Evolutionary conservation across 306 rosid species (phyloP), one percentile per base, ranked within the genome.

Genomic region (Castanea mollissima): DNA sequence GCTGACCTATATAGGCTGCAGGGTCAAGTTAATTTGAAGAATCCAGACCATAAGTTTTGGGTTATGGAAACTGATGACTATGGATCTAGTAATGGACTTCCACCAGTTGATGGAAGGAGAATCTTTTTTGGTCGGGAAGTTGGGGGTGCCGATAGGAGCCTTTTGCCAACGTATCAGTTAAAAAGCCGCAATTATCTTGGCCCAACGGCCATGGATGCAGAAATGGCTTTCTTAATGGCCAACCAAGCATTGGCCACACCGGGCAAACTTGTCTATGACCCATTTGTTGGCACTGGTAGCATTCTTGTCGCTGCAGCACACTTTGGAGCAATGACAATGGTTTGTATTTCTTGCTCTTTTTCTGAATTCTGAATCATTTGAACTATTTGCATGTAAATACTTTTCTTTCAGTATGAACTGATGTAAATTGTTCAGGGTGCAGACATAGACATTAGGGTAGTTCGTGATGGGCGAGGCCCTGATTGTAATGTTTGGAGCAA

Each of bases 151-250:
- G 97, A 91, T 79, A 89, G 99, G 90, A 95, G 79, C 82, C 96
- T 92, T 82, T 11, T 95, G 55, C 99, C 99, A n/a, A 90, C 98
- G 32, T 95, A 92, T 82, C 93, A 95, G 79, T 83, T 95, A 84
- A 95, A 95, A 85, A 95, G 95, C 81, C 99, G 98, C 55, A 85
- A 73, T 69, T 95, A 95, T 89, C 97, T 95, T 67, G 99, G 99
- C 64, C 99, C 99, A 81, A 95, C 99, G n/a, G 99, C 99, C 78
- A 95, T 95, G 99, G 99, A 95, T 87, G 98, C 99, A 4, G 99
- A 95, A 87, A 87, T 95, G 81, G 98, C 98, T 71, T 92, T 95
- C 84, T 84, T 95, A 71, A 95, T 95, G 99, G 98, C 96, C 81
- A 95, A 95, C 80, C 99, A 95, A 86, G 98, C 96, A 52, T 85